Evolutionary conservation across 441 rosid species (phyloP).

Genomic region (Erodium moschatum): DNA sequence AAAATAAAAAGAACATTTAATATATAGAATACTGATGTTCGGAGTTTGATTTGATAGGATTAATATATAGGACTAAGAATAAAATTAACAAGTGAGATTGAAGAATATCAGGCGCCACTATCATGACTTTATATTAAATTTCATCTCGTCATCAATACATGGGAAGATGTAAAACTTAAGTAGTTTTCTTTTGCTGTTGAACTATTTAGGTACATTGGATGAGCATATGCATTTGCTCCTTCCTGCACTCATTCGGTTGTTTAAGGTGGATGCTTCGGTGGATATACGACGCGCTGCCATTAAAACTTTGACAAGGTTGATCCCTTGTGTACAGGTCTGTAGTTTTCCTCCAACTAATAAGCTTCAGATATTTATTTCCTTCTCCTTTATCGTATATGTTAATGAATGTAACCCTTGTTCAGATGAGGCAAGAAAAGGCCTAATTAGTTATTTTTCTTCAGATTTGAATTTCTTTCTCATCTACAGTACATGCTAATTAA

Average conservation of each 20-base stretch:
- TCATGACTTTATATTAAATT: background rate
- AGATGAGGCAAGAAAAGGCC: background rate
- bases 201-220: constrained; percentile 74
- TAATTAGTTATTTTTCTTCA: too few species aligned
- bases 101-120: background rate
- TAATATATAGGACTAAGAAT: background rate
- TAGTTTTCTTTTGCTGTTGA: constrained; percentile 3
- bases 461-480: background rate
- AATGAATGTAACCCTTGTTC: background rate
- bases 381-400: background rate
- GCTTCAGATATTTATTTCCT: constrained; percentile 9
- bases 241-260: constrained; percentile 89
- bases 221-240: constrained; percentile 98
- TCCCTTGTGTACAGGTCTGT: constrained; percentile 96
- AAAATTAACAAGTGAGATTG: background rate
- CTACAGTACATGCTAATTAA: background rate
- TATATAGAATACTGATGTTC: background rate
- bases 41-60: background rate
- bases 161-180: background rate
- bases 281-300: constrained; percentile 83
- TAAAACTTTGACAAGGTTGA: constrained; percentile 88
- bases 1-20: background rate
- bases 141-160: background rate
- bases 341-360: constrained; percentile 11
- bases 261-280: constrained; percentile 90